Conservation (phyloP, 1,139 yeast species). For the Kurtzmaniella quercitrusa region DNA sequence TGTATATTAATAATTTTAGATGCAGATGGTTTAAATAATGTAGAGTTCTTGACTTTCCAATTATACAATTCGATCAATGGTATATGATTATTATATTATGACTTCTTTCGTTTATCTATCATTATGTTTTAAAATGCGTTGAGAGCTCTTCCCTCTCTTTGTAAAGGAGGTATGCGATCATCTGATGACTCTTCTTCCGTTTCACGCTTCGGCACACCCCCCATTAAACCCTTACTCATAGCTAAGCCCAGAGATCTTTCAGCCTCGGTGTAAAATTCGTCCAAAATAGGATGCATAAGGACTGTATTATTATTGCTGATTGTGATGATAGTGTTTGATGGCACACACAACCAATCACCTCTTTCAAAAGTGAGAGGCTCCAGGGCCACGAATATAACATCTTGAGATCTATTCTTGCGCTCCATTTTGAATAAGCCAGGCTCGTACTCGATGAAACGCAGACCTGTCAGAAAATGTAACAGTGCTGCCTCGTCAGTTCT, state of each 20-base stretch:
- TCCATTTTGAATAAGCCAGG: slow-evolving; percentile 95
- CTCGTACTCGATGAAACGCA: slow-evolving; percentile 81
- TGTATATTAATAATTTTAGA: slow-evolving; percentile 1
- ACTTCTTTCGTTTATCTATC: neutral
- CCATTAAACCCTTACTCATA: slow-evolving; percentile 87
- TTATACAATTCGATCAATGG: too few relatives aligned
- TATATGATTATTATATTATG: neutral
- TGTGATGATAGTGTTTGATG: slow-evolving; percentile 85
- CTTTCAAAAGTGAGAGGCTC: slow-evolving; percentile 96
- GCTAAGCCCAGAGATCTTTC: slow-evolving; percentile 79
- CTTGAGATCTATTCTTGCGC: slow-evolving; percentile 85
- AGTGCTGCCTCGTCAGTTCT: slow-evolving; percentile 95
- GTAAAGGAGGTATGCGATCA: slow-evolving; percentile 68
- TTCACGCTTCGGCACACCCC: slow-evolving; percentile 41
- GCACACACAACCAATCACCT: slow-evolving; percentile 96
- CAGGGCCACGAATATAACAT: slow-evolving; percentile 92
- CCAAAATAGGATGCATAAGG: slow-evolving; percentile 82
- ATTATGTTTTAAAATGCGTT: slow-evolving; percentile 6
- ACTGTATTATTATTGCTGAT: slow-evolving; percentile 78
- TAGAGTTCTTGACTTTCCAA: too few relatives aligned
- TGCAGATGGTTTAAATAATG: neutral
- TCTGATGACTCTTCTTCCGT: neutral
- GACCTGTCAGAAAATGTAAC: slow-evolving; percentile 89
- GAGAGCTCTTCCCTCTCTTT: slow-evolving; percentile 69
- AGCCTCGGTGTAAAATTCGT: slow-evolving; percentile 71